Conservation (phyloP, 2,329 filamentous ascomycete species). For the Venturia aucupariae region DNA sequence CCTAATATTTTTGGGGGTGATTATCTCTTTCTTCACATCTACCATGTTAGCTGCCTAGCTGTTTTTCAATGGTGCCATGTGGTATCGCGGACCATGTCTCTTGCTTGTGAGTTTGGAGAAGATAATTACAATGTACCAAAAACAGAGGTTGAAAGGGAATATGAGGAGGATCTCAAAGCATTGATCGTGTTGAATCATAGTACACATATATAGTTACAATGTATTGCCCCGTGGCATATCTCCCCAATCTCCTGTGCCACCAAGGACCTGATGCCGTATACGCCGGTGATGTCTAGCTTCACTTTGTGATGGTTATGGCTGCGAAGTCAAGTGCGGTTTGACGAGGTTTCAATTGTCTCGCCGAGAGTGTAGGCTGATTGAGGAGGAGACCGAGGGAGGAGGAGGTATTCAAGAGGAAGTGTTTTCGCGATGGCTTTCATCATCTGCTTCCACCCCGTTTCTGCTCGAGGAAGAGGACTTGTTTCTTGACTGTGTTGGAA, state of each 20-base stretch:
- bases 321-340: background rate
- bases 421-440: constrained; percentile 35
- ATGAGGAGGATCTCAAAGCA: background rate
- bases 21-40: background rate
- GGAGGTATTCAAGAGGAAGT: constrained; percentile 2
- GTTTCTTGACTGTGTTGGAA: constrained; percentile 63
- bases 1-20: background rate
- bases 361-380: background rate
- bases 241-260: background rate
- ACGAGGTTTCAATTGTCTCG: background rate
- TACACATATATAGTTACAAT: constrained; percentile 6
- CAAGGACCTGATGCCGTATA: background rate
- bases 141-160: background rate
- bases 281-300: background rate
- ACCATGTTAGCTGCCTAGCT: background rate
- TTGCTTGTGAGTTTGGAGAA: background rate
- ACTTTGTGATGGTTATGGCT: background rate
- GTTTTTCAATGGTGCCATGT: background rate
- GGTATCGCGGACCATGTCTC: background rate
- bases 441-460: constrained; percentile 56
- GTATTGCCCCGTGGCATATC: background rate
- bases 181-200: background rate
- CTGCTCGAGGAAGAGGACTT: constrained; percentile 90
- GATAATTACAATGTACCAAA: background rate
- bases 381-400: background rate